Conservation (phyloP, 164 flowering plant species). For the Dillenia suffruticosa region DNA sequence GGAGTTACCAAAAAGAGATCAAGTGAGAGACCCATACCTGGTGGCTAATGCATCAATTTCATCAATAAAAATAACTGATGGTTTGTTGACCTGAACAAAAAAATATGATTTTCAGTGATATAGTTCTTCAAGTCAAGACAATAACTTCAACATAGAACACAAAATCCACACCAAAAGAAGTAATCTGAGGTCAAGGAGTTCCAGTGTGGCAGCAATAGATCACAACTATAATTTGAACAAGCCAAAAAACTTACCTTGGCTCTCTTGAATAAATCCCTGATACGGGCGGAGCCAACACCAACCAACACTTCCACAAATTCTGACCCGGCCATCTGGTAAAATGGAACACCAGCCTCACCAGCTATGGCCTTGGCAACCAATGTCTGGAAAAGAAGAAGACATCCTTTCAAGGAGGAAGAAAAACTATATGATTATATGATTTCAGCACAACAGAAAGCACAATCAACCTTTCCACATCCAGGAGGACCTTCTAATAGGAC, state of each 20-base stretch:
- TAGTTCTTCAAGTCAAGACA: background rate
- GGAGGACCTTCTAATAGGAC: conserved; percentile 98
- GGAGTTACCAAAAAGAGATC: background rate
- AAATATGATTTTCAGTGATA: background rate
- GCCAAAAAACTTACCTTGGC: conserved; percentile 58
- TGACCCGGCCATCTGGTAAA: conserved; percentile 98
- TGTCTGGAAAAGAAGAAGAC: conserved; percentile 48
- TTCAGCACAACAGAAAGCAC: background rate
- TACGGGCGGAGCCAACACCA: conserved; percentile 98
- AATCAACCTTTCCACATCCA: conserved; percentile 95
- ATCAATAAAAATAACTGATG: conserved; percentile 94
- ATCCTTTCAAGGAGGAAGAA: background rate
- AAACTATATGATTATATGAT: background rate
- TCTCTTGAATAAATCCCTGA: conserved; percentile 89
- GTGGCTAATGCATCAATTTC: conserved; percentile 97
- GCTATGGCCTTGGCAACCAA: conserved; percentile 98
- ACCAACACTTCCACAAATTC: conserved; percentile 97
- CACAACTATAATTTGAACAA: background rate
- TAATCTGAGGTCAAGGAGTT: too few relatives aligned
- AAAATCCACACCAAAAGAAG: background rate
- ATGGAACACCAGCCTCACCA: conserved; percentile 99
- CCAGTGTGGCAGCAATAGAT: too few relatives aligned
- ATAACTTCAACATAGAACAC: background rate
- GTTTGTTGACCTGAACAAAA: conserved; percentile 82
- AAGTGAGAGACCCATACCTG: conserved; percentile 38